phyloP scores from a whole-genome alignment of 306 rosid species.

The Fragaria ananassa region DNA sequence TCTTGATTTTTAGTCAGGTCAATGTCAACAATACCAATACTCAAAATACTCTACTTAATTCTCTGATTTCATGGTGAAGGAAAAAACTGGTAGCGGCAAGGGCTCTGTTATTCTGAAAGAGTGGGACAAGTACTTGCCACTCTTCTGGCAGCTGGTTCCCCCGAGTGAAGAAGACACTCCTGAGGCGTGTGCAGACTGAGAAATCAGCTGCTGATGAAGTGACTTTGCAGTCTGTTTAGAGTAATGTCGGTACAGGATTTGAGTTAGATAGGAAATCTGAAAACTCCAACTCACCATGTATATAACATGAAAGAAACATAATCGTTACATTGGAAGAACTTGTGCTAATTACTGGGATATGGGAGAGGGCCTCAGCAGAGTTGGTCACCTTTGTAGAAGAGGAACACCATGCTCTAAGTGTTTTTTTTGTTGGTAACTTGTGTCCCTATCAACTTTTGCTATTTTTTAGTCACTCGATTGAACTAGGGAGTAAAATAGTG shows the following conservation, averaged over 20 bases:
- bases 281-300: conserved; percentile 28
- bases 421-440: too few relatives aligned
- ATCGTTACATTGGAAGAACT: background rate
- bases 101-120: conserved; percentile 77
- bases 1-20: background rate
- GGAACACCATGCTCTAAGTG: too few relatives aligned
- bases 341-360: background rate
- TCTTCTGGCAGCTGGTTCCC: conserved; percentile 98
- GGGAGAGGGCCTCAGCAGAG: background rate
- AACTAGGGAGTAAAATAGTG: too few relatives aligned
- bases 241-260: conserved; percentile 4
- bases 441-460: too few relatives aligned
- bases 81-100: conserved; percentile 86
- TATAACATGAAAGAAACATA: conserved; percentile 12
- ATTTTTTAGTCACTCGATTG: too few relatives aligned
- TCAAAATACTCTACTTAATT: background rate
- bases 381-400: too few relatives aligned
- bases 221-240: conserved; percentile 75
- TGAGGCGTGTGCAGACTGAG: conserved; percentile 76
- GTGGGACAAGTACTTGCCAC: conserved; percentile 76
- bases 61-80: conserved; percentile 42
- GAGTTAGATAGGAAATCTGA: background rate
- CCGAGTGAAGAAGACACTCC: conserved; percentile 99
- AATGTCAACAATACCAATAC: background rate
- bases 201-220: conserved; percentile 56